phyloP scores from a whole-genome alignment of 1,284 basidiomycete species.

The Heterobasidion occidentale region DNA sequence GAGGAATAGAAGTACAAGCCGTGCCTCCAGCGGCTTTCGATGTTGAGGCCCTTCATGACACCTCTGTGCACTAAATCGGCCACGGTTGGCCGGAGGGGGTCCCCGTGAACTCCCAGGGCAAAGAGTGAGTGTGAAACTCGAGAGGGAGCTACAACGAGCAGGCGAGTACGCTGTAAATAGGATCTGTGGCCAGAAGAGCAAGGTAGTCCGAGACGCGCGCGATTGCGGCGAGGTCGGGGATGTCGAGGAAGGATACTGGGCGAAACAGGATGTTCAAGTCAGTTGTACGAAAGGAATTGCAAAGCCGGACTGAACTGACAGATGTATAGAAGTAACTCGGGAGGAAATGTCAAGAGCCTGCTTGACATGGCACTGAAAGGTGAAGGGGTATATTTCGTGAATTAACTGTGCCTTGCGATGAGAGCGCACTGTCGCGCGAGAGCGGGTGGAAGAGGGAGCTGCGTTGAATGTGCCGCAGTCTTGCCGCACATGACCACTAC shows the following conservation, averaged over 20 bases:
- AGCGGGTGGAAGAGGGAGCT: too few species aligned
- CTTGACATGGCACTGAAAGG: not conserved
- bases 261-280: not conserved
- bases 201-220: conserved; percentile 38
- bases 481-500: too few species aligned
- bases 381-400: not conserved
- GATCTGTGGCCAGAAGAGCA: conserved; percentile 45
- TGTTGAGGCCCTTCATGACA: conserved; percentile 56
- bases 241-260: conserved; percentile 59
- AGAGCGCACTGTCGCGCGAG: not conserved
- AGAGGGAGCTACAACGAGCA: conserved; percentile 56
- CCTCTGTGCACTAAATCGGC: conserved; percentile 58
- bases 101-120: conserved; percentile 41
- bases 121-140: conserved; percentile 59
- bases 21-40: conserved; percentile 55
- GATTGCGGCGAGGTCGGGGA: conserved; percentile 56
- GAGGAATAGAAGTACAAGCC: conserved; percentile 58
- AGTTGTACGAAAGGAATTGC: not conserved
- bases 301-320: conserved; percentile 27
- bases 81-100: conserved; percentile 51
- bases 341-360: conserved; percentile 27
- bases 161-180: conserved; percentile 50
- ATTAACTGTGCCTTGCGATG: not conserved
- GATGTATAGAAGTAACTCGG: conserved; percentile 52
- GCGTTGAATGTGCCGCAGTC: too few species aligned